These are phyloP conservation scores for Tillandsia leiboldiana DNA, from an alignment of 176 grass and related monocot species.

Conservation along the genomic window DNA sequence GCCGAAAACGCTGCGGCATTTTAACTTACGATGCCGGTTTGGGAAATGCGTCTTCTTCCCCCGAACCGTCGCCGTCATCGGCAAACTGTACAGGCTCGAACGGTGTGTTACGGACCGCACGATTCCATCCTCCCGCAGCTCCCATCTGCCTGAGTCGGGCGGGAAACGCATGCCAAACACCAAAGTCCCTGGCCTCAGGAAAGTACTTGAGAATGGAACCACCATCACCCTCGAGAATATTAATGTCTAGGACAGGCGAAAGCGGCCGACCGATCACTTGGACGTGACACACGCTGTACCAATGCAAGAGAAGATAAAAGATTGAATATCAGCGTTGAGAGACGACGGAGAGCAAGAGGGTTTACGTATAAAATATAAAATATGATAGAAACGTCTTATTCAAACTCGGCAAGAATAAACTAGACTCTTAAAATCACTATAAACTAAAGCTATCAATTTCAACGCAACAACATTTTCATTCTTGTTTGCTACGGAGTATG, in stretches of 20 bases:
- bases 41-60: not conserved
- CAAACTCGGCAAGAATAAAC: too few relatives aligned
- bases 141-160: slow-evolving; percentile 26
- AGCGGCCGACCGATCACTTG: slow-evolving; percentile 56
- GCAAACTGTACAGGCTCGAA: slow-evolving; percentile 26
- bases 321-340: not conserved
- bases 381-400: not conserved
- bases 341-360: not conserved
- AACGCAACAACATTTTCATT: too few relatives aligned
- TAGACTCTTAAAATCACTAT: too few relatives aligned
- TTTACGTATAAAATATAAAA: slow-evolving; percentile 5
- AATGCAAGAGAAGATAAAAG: slow-evolving; percentile 11
- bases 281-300: slow-evolving; percentile 55
- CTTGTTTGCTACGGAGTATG: too few relatives aligned
- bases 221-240: slow-evolving; percentile 16
- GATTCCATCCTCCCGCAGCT: slow-evolving; percentile 17
- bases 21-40: too few relatives aligned
- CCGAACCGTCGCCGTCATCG: slow-evolving; percentile 10
- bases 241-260: slow-evolving; percentile 41
- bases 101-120: slow-evolving; percentile 21
- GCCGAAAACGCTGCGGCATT: too few relatives aligned
- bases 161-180: slow-evolving; percentile 29
- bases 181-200: slow-evolving; percentile 19
- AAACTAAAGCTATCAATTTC: too few relatives aligned
- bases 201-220: slow-evolving; percentile 49